Evolutionary conservation across 2,329 filamentous ascomycete genomes (phyloP).

Genomic region (Canariomyces notabilis): DNA sequence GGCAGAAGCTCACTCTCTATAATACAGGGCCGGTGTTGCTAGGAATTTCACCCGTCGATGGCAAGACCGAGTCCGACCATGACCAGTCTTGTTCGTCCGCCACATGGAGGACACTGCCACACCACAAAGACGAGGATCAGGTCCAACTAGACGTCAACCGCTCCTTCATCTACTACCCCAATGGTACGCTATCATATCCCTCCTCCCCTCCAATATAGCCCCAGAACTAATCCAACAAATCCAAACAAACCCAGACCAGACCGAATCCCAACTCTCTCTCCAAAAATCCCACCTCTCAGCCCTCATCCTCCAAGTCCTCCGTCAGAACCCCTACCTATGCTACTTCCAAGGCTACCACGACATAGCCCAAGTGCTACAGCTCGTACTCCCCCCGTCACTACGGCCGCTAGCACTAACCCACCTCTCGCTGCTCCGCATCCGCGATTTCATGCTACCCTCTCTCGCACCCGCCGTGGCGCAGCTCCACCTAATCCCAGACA

Average conservation of each 20-base stretch:
- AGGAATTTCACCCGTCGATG: conserved; percentile 32
- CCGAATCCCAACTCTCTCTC: conserved; percentile 60
- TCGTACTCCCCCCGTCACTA: conserved; percentile 65
- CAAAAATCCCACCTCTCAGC: conserved; percentile 73
- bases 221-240: not conserved
- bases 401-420: conserved; percentile 64
- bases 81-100: conserved; percentile 21
- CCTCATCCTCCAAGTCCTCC: conserved; percentile 75
- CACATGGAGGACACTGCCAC: conserved; percentile 59
- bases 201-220: conserved; percentile 8
- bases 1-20: conserved; percentile 10
- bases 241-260: conserved; percentile 48
- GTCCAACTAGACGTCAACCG: conserved; percentile 88
- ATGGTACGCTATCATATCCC: conserved; percentile 48
- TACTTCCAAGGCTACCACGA: conserved; percentile 99
- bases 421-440: conserved; percentile 84
- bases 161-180: conserved; percentile 96
- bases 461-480: conserved; percentile 77
- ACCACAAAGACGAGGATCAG: conserved; percentile 85
- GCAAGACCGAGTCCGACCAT: conserved; percentile 18
- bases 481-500: conserved; percentile 78
- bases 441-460: conserved; percentile 95
- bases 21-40: conserved; percentile 58
- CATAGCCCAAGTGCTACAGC: conserved; percentile 89
- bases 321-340: conserved; percentile 74